Conservation (phyloP, 345 rosid species). For the Geranium brycei region DNA sequence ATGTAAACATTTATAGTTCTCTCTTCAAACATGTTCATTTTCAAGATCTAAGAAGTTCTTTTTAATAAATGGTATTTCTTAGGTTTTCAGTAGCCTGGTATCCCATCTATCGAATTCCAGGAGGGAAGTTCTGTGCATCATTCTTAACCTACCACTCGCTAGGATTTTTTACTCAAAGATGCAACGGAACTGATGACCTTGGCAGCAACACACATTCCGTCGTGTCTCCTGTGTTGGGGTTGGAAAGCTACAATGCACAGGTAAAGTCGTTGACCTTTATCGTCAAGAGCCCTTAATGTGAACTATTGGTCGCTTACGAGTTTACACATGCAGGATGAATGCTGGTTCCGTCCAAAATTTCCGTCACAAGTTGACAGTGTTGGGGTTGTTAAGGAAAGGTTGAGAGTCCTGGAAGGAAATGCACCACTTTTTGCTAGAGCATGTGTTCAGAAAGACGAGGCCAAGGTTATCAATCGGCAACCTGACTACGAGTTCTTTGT, state of each 20-base stretch:
- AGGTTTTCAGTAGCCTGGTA: constrained; percentile 30
- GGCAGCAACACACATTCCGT: constrained; percentile 1
- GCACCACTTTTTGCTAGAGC: constrained; percentile 13
- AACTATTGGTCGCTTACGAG: not conserved
- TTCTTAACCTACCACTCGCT: constrained; percentile 23
- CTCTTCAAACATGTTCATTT: not conserved
- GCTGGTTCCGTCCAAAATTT: constrained; percentile 17
- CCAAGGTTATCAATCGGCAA: constrained; percentile 7
- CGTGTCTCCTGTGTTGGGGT: constrained; percentile 14
- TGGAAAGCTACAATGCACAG: constrained; percentile 18
- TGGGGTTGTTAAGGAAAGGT: constrained; percentile 9
- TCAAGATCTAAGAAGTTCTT: not conserved
- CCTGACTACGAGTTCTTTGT: constrained; percentile 16
- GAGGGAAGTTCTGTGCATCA: constrained; percentile 14
- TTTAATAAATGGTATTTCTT: not conserved
- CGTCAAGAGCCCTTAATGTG: not conserved
- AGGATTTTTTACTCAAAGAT: constrained; percentile 8
- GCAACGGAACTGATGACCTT: constrained; percentile 8
- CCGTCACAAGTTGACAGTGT: not conserved
- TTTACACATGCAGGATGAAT: constrained; percentile 14
- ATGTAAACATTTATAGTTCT: not conserved
- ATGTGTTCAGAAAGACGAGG: constrained; percentile 6
- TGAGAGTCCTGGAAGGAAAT: constrained; percentile 11
- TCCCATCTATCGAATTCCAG: constrained; percentile 21
- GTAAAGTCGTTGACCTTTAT: not conserved